Evolutionary conservation across 371 early-diverging fungal species (phyloP).

Genomic region (Funneliformis caledonium): DNA sequence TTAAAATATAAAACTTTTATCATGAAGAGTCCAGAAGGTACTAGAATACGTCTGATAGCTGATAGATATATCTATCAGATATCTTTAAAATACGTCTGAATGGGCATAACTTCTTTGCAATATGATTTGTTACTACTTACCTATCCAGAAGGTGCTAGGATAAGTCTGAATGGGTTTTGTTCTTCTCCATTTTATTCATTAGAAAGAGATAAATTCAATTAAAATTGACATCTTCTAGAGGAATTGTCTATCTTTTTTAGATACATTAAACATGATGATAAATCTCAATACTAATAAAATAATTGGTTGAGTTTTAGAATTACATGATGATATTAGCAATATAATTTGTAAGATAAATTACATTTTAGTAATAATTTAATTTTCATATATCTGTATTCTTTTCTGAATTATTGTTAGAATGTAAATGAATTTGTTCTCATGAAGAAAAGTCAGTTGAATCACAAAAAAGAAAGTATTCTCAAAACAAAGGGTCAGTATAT

Average conservation of each 20-base stretch:
- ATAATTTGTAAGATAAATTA: conserved; percentile 27
- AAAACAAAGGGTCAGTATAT: too few relatives aligned
- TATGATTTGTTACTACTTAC: too few relatives aligned
- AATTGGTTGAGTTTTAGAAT: conserved; percentile 10
- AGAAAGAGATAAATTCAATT: conserved; percentile 11
- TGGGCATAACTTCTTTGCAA: too few relatives aligned
- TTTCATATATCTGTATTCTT: neutral
- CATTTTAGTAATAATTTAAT: conserved; percentile 30
- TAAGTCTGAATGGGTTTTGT: conserved; percentile 29
- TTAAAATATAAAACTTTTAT: conserved; percentile 15
- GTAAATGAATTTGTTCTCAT: neutral
- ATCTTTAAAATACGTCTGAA: too few relatives aligned
- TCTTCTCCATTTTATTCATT: conserved; percentile 21
- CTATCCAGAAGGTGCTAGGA: conserved; percentile 4
- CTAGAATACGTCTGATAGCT: too few relatives aligned
- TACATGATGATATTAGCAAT: conserved; percentile 21
- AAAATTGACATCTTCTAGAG: neutral
- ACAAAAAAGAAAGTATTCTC: too few relatives aligned
- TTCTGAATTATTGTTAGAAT: conserved; percentile 1
- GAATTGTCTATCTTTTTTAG: conserved; percentile 5
- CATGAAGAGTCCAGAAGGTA: neutral
- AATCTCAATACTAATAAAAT: conserved; percentile 27
- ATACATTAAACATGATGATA: conserved; percentile 5
- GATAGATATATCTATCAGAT: too few relatives aligned
- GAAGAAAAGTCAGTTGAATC: too few relatives aligned